Conservation (phyloP, 179 eudicot genomes). For the Actinidia polygama region DNA sequence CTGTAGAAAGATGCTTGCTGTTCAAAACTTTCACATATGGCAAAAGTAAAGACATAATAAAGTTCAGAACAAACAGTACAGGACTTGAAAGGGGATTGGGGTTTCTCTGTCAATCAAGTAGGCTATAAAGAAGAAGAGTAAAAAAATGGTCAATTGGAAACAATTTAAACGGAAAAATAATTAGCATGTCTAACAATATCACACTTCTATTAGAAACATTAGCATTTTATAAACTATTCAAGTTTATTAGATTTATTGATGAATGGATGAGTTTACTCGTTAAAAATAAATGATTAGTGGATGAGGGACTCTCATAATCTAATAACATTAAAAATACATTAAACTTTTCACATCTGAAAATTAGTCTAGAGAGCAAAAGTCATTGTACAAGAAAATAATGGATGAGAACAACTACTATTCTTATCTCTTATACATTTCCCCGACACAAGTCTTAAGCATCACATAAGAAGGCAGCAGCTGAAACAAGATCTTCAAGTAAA, state of each 20-base stretch:
- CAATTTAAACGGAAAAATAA: neutral
- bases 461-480: no score
- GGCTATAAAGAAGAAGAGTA: neutral
- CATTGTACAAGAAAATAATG: neutral
- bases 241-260: neutral
- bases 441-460: no score
- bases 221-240: neutral
- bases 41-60: neutral
- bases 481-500: neutral
- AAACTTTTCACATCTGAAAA: neutral
- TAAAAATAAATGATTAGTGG: neutral
- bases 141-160: neutral
- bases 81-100: neutral
- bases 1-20: constrained; percentile 30
- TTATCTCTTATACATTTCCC: no score
- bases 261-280: neutral
- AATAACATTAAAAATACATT: neutral
- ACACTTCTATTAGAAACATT: neutral
- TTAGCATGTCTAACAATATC: constrained; percentile 9
- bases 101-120: neutral
- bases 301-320: neutral
- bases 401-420: constrained; percentile 11
- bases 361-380: neutral
- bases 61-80: neutral
- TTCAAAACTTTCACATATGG: neutral